Percentiles rank a stretch among this genome's conserved stretches.
Evolutionary conservation across 2,329 filamentous ascomycete species (phyloP).

Genomic region (Pseudogymnoascus sp.): DNA sequence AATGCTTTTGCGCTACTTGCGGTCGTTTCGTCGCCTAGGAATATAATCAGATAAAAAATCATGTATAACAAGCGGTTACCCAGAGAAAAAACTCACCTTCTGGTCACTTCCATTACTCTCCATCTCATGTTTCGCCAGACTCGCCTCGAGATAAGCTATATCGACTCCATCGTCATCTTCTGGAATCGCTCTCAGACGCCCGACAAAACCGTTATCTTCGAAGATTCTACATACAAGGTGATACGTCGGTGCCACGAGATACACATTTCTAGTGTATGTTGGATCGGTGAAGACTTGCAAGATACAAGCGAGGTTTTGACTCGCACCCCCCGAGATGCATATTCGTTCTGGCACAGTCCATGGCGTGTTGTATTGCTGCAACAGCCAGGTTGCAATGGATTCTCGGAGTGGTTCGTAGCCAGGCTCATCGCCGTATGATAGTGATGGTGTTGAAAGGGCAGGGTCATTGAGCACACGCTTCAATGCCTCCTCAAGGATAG

Average conservation of each 20-base stretch:
- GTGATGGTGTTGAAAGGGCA: constrained; percentile 51
- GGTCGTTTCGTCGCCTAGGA: constrained; percentile 15
- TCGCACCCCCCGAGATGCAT: constrained; percentile 78
- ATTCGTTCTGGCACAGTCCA: constrained; percentile 51
- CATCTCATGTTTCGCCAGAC: constrained; percentile 34
- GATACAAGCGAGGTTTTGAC: constrained; percentile 72
- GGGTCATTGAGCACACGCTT: constrained; percentile 55
- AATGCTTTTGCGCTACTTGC: constrained; percentile 55
- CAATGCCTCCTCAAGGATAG: constrained; percentile 58
- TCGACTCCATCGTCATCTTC: constrained; percentile 77
- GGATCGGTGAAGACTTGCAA: constrained; percentile 78
- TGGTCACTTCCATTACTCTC: constrained; percentile 9
- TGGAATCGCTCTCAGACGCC: constrained; percentile 60
- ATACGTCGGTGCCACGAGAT: constrained; percentile 78
- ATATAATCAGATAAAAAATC: not conserved
- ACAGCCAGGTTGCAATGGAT: constrained; percentile 65
- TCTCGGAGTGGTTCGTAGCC: constrained; percentile 66
- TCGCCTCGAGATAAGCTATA: constrained; percentile 48
- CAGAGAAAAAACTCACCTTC: constrained; percentile 14
- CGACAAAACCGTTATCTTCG: constrained; percentile 68
- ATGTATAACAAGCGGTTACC: not conserved
- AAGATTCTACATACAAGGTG: constrained; percentile 82
- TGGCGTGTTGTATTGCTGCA: constrained; percentile 18
- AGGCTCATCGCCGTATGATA: constrained; percentile 73
- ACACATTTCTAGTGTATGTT: constrained; percentile 64